Evolutionary conservation across 768 basidiomycete genomes (phyloP).

Genomic region (Boletus vinaceobasis): DNA sequence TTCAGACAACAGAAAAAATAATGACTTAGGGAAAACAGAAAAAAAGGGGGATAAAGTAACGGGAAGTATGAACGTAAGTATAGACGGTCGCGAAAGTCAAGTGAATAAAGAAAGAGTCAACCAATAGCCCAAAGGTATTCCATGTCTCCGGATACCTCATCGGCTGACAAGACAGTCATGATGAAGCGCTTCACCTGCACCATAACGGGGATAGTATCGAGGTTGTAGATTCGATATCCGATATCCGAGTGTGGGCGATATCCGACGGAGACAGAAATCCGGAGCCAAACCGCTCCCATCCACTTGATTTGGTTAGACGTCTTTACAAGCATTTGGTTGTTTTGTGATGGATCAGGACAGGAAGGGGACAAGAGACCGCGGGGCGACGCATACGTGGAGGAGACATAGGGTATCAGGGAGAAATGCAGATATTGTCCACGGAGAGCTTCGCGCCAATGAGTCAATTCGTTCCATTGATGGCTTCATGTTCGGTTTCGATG

Average conservation of each 20-base stretch:
- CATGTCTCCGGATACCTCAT: slow-evolving; percentile 15
- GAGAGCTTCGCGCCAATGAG: slow-evolving; percentile 7
- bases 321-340: slow-evolving; percentile 32
- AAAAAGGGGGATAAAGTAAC: slow-evolving; percentile 32
- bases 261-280: slow-evolving; percentile 30
- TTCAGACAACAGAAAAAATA: slow-evolving; percentile 31
- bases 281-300: slow-evolving; percentile 47
- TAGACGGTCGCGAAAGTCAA: slow-evolving; percentile 33
- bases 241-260: slow-evolving; percentile 1
- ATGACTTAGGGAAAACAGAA: slow-evolving; percentile 17
- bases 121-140: slow-evolving; percentile 56
- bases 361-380: slow-evolving; percentile 17
- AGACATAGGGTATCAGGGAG: slow-evolving; percentile 27
- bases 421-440: slow-evolving; percentile 31
- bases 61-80: slow-evolving; percentile 24
- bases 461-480: slow-evolving; percentile 23
- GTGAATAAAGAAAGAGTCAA: slow-evolving; percentile 54
- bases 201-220: slow-evolving; percentile 3
- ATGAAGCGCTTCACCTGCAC: slow-evolving; percentile 1
- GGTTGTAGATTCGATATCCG: slow-evolving; percentile 3
- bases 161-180: background rate
- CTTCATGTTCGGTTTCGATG: slow-evolving; percentile 35
- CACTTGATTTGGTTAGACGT: slow-evolving; percentile 32
- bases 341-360: slow-evolving; percentile 28
- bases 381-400: slow-evolving; percentile 28